Conservation (phyloP, 306 rosid genomes). For the Neltuma alba region DNA sequence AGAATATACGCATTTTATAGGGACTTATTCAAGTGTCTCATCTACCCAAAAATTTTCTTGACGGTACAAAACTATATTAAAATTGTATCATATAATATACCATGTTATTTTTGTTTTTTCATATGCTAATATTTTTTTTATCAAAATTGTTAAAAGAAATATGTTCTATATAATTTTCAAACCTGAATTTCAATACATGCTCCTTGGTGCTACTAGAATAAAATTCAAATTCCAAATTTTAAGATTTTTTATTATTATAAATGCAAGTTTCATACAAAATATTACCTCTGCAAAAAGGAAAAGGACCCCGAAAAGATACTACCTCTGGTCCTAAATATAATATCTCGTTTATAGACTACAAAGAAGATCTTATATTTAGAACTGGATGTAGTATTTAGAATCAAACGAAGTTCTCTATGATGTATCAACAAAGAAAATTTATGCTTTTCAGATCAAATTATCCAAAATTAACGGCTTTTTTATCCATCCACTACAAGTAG, state of each 20-base stretch:
- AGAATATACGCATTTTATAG: too few species aligned
- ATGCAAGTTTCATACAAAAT: neutral
- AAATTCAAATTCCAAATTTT: neutral
- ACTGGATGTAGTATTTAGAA: too few species aligned
- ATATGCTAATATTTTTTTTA: too few species aligned
- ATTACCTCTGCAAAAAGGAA: neutral
- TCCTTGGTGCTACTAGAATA: neutral
- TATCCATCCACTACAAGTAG: too few species aligned
- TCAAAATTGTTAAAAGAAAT: neutral
- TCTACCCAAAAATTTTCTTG: too few species aligned
- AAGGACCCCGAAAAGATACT: neutral
- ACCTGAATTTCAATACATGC: neutral
- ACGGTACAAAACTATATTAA: too few species aligned
- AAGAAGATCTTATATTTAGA: too few species aligned
- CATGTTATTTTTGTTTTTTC: neutral
- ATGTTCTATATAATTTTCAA: neutral
- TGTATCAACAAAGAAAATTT: neutral
- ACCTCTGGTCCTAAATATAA: too few species aligned
- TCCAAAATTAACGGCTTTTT: neutral
- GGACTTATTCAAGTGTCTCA: too few species aligned
- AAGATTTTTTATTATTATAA: neutral
- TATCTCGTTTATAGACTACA: too few species aligned
- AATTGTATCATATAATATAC: too few species aligned
- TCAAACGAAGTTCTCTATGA: neutral
- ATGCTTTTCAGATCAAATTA: neutral